phyloP scores from a whole-genome alignment of 2,329 filamentous ascomycete species.

The Metarhizium robertsii region DNA sequence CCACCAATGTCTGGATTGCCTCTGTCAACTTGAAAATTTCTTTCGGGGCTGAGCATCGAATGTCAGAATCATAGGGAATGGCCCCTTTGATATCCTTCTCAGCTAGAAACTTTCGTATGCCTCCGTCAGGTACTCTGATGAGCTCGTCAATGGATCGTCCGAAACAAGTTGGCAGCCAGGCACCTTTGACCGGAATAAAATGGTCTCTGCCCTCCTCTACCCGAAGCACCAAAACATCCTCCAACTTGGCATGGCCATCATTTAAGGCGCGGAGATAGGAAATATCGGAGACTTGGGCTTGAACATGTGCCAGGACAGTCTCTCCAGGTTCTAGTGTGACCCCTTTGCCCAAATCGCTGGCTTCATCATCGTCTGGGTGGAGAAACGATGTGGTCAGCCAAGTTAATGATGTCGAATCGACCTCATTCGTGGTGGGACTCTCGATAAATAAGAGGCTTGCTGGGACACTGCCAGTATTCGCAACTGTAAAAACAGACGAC shows the following conservation, averaged over 20 bases:
- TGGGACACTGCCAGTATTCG: slow-evolving; percentile 79
- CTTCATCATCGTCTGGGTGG: slow-evolving; percentile 23
- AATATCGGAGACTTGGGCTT: slow-evolving; percentile 55
- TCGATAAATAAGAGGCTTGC: slow-evolving; percentile 76
- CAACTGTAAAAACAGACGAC: slow-evolving; percentile 65
- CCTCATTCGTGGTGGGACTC: slow-evolving; percentile 45
- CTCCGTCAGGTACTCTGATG: slow-evolving; percentile 73
- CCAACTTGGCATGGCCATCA: slow-evolving; percentile 52
- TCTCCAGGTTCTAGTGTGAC: slow-evolving; percentile 79
- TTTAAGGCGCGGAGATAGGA: slow-evolving; percentile 63
- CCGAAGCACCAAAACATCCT: slow-evolving; percentile 81
- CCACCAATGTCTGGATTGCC: slow-evolving; percentile 51
- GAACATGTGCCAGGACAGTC: slow-evolving; percentile 61
- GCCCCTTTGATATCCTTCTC: slow-evolving; percentile 31
- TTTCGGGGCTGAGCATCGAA: slow-evolving; percentile 72
- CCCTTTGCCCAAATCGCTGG: slow-evolving; percentile 28
- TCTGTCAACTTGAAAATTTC: slow-evolving; percentile 88
- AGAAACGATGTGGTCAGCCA: slow-evolving; percentile 69
- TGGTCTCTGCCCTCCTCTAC: slow-evolving; percentile 81
- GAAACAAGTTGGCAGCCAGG: slow-evolving; percentile 75
- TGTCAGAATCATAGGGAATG: slow-evolving; percentile 46
- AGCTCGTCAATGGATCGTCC: slow-evolving; percentile 83
- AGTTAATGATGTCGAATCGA: slow-evolving; percentile 31
- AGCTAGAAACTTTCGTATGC: slow-evolving; percentile 49
- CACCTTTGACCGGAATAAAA: slow-evolving; percentile 72